These are phyloP conservation scores for Dillenia turbinata DNA, from an alignment of 164 flowering plant species.

Conservation along the genomic window DNA sequence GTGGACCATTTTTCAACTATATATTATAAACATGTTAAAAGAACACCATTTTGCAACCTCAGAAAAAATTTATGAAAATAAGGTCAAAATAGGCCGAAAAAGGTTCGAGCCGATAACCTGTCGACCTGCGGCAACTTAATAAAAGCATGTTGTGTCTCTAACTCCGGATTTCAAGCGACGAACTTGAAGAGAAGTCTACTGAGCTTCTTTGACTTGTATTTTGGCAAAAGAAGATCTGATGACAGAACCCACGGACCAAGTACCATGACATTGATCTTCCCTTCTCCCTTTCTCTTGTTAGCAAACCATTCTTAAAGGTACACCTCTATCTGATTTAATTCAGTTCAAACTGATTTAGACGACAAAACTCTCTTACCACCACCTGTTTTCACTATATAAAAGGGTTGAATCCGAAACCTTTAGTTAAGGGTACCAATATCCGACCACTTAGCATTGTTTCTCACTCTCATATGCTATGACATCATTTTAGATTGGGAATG, in stretches of 20 bases:
- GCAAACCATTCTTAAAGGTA: slow-evolving; percentile 62
- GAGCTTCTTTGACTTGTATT: slow-evolving; percentile 66
- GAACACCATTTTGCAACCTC: too few relatives aligned
- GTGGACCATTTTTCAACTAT: too few relatives aligned
- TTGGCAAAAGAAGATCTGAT: slow-evolving; percentile 33
- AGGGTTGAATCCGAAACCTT: too few relatives aligned
- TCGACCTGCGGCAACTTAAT: slow-evolving; percentile 72
- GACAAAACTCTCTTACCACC: too few relatives aligned
- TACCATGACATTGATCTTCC: slow-evolving; percentile 77
- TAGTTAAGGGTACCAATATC: background rate
- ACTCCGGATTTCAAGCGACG: slow-evolving; percentile 6
- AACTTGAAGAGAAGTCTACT: slow-evolving; percentile 24
- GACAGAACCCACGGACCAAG: slow-evolving; percentile 34
- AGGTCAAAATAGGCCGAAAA: slow-evolving; percentile 59
- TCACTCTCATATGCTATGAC: too few relatives aligned
- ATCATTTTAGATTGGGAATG: too few relatives aligned
- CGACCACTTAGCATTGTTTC: too few relatives aligned
- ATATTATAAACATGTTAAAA: too few relatives aligned
- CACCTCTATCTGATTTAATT: too few relatives aligned
- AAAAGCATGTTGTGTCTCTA: slow-evolving; percentile 23
- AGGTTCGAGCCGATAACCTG: slow-evolving; percentile 95
- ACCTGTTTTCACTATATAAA: too few relatives aligned
- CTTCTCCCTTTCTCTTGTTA: slow-evolving; percentile 64
- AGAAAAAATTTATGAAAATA: too few relatives aligned
- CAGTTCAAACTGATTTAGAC: too few relatives aligned